A percentile compares a stretch with the other conserved stretches of the same genome.
phyloP scores from a whole-genome alignment of 441 rosid species.

The Populus hybrid region DNA sequence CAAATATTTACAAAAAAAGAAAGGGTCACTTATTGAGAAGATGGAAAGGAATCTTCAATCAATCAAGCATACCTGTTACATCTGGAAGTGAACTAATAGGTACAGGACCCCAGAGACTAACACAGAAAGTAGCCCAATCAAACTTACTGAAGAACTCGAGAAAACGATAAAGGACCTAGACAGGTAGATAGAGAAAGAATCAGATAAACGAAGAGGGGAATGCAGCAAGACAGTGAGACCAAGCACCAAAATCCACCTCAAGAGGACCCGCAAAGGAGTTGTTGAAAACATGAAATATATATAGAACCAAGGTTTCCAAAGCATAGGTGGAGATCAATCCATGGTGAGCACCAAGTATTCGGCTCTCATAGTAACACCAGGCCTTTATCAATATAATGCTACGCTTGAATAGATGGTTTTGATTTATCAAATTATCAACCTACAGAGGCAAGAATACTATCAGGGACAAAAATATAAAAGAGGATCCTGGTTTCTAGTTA shows the following conservation, averaged over 20 bases:
- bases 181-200: constrained; percentile 23
- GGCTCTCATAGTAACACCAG: constrained; percentile 99
- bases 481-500: constrained; percentile 4
- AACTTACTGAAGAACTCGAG: constrained; percentile 99
- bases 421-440: constrained; percentile 82
- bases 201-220: constrained; percentile 20
- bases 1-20: constrained; percentile 8
- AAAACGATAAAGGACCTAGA: constrained; percentile 89
- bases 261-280: constrained; percentile 88
- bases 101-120: constrained; percentile 98
- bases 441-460: constrained; percentile 28
- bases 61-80: constrained; percentile 58
- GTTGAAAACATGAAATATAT: constrained; percentile 94
- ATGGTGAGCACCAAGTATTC: constrained; percentile 98
- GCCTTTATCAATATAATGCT: constrained; percentile 97
- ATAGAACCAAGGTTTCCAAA: constrained; percentile 94
- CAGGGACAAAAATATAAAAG: constrained; percentile 14
- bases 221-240: constrained; percentile 14
- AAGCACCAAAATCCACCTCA: constrained; percentile 71
- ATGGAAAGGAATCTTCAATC: constrained; percentile 10
- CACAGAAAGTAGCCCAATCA: constrained; percentile 97
- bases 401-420: constrained; percentile 86
- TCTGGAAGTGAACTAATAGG: constrained; percentile 81
- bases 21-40: constrained; percentile 11
- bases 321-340: constrained; percentile 98